Evolutionary conservation across 2,329 filamentous ascomycete species (phyloP).

Genomic region (Penicillium aurantiogriseum): DNA sequence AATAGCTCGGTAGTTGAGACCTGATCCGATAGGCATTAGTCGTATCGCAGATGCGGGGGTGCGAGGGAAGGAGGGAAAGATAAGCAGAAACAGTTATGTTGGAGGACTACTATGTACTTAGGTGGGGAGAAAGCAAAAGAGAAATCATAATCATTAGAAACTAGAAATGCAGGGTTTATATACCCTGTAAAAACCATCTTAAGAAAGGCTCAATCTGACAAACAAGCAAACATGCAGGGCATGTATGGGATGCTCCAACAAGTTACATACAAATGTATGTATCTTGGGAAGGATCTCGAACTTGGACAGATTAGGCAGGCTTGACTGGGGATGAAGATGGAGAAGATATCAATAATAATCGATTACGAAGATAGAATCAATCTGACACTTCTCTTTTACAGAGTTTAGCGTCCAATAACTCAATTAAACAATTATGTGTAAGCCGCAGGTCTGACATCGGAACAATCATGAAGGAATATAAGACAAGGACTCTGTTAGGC

Average conservation of each 20-base stretch:
- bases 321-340: neutral
- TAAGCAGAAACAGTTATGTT: constrained; percentile 2
- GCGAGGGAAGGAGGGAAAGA: neutral
- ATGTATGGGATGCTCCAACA: no score
- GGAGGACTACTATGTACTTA: no score
- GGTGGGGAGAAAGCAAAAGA: no score
- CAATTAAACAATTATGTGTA: constrained; percentile 38
- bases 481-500: constrained; percentile 32
- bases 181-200: no score
- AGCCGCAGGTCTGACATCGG: constrained; percentile 19
- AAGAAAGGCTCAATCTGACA: no score
- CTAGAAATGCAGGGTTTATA: no score
- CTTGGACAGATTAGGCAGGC: neutral
- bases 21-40: neutral
- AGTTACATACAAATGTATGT: neutral
- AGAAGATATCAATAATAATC: neutral
- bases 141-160: no score
- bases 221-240: no score
- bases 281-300: neutral
- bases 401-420: constrained; percentile 13
- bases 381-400: neutral
- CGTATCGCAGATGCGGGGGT: constrained; percentile 5
- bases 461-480: constrained; percentile 36
- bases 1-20: neutral
- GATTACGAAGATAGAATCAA: neutral